Conservation (phyloP, 108 stramenopile species). For the Mediolabrus comicus region DNA sequence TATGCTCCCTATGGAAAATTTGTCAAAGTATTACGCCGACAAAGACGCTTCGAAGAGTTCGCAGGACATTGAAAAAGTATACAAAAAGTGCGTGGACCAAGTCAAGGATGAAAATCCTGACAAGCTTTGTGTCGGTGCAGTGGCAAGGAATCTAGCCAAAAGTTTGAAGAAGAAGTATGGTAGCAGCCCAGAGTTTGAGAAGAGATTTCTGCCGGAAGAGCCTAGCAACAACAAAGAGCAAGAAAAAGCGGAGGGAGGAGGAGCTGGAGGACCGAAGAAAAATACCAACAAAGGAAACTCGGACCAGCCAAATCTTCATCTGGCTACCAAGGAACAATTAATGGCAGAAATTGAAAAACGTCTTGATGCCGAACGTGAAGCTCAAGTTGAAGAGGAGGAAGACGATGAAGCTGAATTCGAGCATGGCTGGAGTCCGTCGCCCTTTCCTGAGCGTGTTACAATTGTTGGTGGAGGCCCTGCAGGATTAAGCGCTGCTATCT, state of each 20-base stretch:
- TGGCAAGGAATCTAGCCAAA: constrained; percentile 70
- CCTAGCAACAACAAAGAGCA: constrained; percentile 24
- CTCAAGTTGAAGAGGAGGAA: constrained; percentile 71
- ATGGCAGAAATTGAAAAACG: constrained; percentile 82
- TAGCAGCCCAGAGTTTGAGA: constrained; percentile 48
- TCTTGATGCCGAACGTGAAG: constrained; percentile 77
- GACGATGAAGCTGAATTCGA: constrained; percentile 66
- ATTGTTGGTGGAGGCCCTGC: constrained; percentile 95
- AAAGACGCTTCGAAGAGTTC: constrained; percentile 68
- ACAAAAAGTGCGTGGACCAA: constrained; percentile 79
- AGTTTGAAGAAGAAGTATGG: constrained; percentile 89
- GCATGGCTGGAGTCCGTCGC: constrained; percentile 61
- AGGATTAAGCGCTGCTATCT: constrained; percentile 89
- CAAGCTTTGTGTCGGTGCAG: constrained; percentile 67
- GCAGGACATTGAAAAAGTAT: constrained; percentile 73
- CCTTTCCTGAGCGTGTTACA: constrained; percentile 74
- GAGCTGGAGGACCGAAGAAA: constrained; percentile 12
- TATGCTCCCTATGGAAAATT: constrained; percentile 49
- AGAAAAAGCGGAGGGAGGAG: constrained; percentile 2
- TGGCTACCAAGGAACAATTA: constrained; percentile 82
- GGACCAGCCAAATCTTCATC: constrained; percentile 63
- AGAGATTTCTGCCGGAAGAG: constrained; percentile 55
- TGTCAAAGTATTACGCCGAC: constrained; percentile 66
- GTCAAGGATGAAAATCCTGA: constrained; percentile 46
- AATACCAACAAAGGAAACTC: constrained; percentile 9